Percentiles rank a stretch among this genome's conserved stretches.
Conservation (phyloP, 441 rosid species). For the Monsonia emarginata region DNA sequence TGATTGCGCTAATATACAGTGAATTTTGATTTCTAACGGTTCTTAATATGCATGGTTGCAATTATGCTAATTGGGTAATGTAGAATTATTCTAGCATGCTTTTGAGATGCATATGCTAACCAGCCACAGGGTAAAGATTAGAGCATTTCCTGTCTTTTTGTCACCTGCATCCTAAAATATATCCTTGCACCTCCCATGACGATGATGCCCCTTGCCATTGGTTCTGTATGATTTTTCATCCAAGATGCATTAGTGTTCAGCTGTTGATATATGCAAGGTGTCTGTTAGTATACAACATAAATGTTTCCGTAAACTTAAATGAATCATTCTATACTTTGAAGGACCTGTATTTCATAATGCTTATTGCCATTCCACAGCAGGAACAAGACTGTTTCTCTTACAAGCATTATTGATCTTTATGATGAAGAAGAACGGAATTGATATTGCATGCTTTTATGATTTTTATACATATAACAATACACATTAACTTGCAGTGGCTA, state of each 20-base stretch:
- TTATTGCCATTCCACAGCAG: neutral
- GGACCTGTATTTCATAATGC: neutral
- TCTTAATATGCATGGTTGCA: neutral
- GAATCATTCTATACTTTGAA: neutral
- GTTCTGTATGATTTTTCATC: neutral
- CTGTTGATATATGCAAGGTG: neutral
- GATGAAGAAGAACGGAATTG: neutral
- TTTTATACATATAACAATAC: neutral
- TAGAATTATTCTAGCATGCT: neutral
- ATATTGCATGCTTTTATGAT: neutral
- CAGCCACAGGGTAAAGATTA: neutral
- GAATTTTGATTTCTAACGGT: neutral
- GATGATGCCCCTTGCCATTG: neutral
- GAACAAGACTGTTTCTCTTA: neutral
- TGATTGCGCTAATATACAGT: neutral
- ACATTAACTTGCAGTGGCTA: constrained; percentile 65
- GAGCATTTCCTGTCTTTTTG: neutral
- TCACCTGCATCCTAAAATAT: neutral
- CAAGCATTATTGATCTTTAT: neutral
- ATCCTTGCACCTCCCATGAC: neutral
- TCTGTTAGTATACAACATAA: too few species aligned
- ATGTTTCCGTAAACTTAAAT: neutral
- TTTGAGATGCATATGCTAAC: neutral
- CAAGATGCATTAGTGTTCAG: neutral
- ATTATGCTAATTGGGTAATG: neutral